Evolutionary conservation across 345 rosid species (phyloP).

Genomic region (Hibiscus trionum): DNA sequence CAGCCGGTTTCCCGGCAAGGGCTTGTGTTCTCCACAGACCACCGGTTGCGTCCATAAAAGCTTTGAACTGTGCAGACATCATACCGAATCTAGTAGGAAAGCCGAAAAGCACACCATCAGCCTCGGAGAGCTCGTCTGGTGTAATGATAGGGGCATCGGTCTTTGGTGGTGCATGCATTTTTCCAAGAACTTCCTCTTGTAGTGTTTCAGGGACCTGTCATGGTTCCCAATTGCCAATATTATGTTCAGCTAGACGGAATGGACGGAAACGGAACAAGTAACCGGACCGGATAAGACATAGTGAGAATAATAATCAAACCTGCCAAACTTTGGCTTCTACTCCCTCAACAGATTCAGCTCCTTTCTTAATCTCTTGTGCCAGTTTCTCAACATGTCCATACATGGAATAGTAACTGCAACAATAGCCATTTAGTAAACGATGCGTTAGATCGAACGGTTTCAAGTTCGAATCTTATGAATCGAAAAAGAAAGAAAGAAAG

Average conservation of each 20-base stretch:
- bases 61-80: constrained; percentile 77
- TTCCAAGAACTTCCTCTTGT: constrained; percentile 53
- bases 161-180: constrained; percentile 65
- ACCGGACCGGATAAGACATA: background rate
- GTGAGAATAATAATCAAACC: constrained; percentile 22
- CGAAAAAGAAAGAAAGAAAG: too few species aligned
- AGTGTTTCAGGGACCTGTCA: constrained; percentile 54
- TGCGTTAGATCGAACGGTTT: too few species aligned
- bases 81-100: constrained; percentile 74
- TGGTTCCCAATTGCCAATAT: background rate
- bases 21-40: constrained; percentile 56
- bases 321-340: constrained; percentile 66
- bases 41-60: constrained; percentile 64
- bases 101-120: constrained; percentile 57
- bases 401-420: constrained; percentile 61
- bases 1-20: constrained; percentile 75
- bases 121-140: constrained; percentile 47
- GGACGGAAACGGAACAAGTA: too few species aligned
- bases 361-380: constrained; percentile 61
- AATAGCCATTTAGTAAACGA: background rate
- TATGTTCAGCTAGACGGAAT: background rate
- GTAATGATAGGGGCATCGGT: constrained; percentile 46
- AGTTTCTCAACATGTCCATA: constrained; percentile 68
- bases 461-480: too few species aligned
- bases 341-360: constrained; percentile 60